Evolutionary conservation across 1,139 yeast genomes (phyloP).

Genomic region (Saccharomyces pastorianus): DNA sequence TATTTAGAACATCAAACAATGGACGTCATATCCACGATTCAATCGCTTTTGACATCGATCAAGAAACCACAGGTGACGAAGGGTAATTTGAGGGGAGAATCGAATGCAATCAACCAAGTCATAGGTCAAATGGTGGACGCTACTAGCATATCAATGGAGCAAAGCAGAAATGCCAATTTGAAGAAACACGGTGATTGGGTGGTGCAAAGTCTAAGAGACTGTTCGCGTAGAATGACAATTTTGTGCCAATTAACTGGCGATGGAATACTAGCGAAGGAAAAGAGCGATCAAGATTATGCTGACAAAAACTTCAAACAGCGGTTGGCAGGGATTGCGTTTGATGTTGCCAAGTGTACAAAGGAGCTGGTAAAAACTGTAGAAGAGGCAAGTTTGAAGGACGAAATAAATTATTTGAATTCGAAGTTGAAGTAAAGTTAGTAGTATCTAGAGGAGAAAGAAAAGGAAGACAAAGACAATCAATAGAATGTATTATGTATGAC

Average conservation of each 20-base stretch:
- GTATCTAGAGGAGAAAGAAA: background rate
- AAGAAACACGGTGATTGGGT: constrained; percentile 91
- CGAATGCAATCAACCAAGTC: constrained; percentile 65
- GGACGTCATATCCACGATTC: constrained; percentile 84
- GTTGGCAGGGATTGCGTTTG: constrained; percentile 89
- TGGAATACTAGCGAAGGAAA: constrained; percentile 32
- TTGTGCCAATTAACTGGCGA: constrained; percentile 44
- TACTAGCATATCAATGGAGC: constrained; percentile 81
- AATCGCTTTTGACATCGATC: constrained; percentile 66
- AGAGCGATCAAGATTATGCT: constrained; percentile 59
- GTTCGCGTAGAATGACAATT: constrained; percentile 68
- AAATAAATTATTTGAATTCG: constrained; percentile 42
- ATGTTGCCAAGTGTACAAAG: constrained; percentile 88
- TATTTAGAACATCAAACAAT: constrained; percentile 92
- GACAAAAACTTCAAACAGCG: constrained; percentile 81
- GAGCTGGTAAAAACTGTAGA: constrained; percentile 93
- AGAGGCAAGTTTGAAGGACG: constrained; percentile 82
- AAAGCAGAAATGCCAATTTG: constrained; percentile 67
- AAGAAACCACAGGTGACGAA: constrained; percentile 70
- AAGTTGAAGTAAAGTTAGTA: constrained; percentile 18
- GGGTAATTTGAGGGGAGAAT: constrained; percentile 64
- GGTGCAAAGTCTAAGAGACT: constrained; percentile 75
- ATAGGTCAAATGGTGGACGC: constrained; percentile 87
- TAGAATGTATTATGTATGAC: background rate
- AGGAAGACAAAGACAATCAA: background rate